A percentile compares a stretch with the other conserved stretches of the same genome.
Conservation (phyloP, 2,329 filamentous ascomycete genomes). For the Penicillium fuscoglaucum region DNA sequence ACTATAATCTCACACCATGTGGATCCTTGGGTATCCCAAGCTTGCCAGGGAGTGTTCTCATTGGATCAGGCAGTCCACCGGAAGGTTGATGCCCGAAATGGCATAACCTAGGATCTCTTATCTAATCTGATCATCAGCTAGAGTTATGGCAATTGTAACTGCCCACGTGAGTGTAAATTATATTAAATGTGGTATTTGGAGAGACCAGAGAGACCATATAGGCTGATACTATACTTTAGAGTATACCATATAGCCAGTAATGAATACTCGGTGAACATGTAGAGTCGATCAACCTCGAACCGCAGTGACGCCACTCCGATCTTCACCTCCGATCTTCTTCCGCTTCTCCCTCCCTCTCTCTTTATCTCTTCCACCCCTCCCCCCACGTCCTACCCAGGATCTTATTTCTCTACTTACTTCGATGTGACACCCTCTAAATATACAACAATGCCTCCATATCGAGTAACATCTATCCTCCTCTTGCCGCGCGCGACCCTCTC, state of each 20-base stretch:
- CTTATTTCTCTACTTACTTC: background rate
- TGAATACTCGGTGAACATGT: background rate
- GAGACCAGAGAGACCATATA: too few species aligned
- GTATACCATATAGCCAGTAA: background rate
- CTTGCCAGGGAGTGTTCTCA: background rate
- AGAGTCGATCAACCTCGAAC: background rate
- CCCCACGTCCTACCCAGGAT: background rate
- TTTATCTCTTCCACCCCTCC: background rate
- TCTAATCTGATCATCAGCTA: conserved; percentile 28
- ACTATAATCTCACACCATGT: conserved; percentile 12
- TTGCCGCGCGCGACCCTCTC: background rate
- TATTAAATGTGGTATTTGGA: background rate
- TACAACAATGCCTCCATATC: conserved; percentile 3
- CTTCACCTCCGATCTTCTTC: conserved; percentile 1
- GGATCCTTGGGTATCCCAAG: conserved; percentile 9
- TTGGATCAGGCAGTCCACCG: background rate
- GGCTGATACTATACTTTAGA: background rate
- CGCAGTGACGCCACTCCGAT: conserved; percentile 9
- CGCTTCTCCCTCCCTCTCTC: background rate
- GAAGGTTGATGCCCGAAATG: conserved; percentile 2
- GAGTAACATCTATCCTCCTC: conserved; percentile 1
- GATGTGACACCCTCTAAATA: background rate
- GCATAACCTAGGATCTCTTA: conserved; percentile 6
- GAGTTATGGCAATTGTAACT: background rate
- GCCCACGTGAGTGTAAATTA: background rate